These are phyloP conservation scores for Penstemon barbatus DNA, from an alignment of 257 asterid genomes.

Conservation along the genomic window DNA sequence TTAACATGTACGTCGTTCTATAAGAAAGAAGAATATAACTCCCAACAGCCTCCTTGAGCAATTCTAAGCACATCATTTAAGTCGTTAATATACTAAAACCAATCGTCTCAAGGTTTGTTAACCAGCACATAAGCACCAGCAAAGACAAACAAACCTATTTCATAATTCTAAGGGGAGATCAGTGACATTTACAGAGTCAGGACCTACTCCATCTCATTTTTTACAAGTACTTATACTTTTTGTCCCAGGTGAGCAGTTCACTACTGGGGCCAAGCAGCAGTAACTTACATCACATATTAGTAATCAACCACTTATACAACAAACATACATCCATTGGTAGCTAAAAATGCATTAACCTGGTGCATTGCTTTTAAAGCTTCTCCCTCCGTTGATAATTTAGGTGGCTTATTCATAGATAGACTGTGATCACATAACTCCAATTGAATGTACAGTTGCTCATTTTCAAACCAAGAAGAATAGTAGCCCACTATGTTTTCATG, in stretches of 20 bases:
- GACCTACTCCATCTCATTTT: background rate
- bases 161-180: background rate
- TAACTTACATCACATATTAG: background rate
- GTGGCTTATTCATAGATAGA: conserved; percentile 47
- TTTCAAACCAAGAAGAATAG: conserved; percentile 89
- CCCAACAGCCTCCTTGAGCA: background rate
- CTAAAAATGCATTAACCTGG: conserved; percentile 57
- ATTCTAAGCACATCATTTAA: conserved; percentile 16
- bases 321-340: conserved; percentile 2
- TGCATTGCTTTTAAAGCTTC: conserved; percentile 71
- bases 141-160: background rate
- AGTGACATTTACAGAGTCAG: background rate
- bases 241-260: background rate
- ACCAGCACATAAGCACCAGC: background rate
- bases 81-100: conserved; percentile 3
- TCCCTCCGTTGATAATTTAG: conserved; percentile 53
- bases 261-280: background rate
- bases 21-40: background rate
- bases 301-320: background rate
- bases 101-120: background rate
- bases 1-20: background rate
- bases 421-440: conserved; percentile 92
- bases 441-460: conserved; percentile 83
- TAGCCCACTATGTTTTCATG: conserved; percentile 83
- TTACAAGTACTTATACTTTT: background rate